These are phyloP conservation scores for Sedum album DNA, from an alignment of 164 flowering plant species.

Conservation along the genomic window DNA sequence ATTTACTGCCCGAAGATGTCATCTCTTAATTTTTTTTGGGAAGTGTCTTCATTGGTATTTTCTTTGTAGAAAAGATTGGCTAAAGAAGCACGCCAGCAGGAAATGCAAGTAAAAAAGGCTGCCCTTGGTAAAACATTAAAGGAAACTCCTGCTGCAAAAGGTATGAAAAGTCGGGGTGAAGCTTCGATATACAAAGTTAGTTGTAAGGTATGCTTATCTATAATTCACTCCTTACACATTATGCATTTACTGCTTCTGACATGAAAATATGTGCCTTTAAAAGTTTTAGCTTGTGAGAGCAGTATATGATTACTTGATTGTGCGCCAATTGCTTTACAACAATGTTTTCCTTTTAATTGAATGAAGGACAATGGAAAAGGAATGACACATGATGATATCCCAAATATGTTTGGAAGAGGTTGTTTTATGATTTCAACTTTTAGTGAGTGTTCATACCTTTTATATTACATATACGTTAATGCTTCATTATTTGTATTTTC, in stretches of 20 bases:
- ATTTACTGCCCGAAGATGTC: background rate
- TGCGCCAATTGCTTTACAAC: background rate
- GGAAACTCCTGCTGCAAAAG: slow-evolving; percentile 51
- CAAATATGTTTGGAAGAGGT: slow-evolving; percentile 99
- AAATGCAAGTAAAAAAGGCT: slow-evolving; percentile 76
- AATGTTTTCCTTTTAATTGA: slow-evolving; percentile 7
- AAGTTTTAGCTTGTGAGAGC: background rate
- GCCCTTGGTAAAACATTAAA: slow-evolving; percentile 79
- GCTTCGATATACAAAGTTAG: slow-evolving; percentile 89
- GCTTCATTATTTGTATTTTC: slow-evolving; percentile 15
- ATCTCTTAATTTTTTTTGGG: background rate
- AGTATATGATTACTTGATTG: background rate
- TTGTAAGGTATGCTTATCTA: slow-evolving; percentile 64
- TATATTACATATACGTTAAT: background rate
- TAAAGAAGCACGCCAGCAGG: slow-evolving; percentile 83
- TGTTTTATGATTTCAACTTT: background rate
- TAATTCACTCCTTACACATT: background rate
- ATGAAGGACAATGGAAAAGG: slow-evolving; percentile 96
- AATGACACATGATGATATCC: slow-evolving; percentile 98
- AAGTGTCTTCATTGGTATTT: background rate
- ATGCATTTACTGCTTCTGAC: background rate
- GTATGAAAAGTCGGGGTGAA: slow-evolving; percentile 76
- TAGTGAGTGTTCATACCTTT: no score
- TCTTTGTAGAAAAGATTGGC: slow-evolving; percentile 72
- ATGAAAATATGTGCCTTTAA: background rate